phyloP scores from a whole-genome alignment of 1,139 yeast species.

The Kodamaea alishanica region DNA sequence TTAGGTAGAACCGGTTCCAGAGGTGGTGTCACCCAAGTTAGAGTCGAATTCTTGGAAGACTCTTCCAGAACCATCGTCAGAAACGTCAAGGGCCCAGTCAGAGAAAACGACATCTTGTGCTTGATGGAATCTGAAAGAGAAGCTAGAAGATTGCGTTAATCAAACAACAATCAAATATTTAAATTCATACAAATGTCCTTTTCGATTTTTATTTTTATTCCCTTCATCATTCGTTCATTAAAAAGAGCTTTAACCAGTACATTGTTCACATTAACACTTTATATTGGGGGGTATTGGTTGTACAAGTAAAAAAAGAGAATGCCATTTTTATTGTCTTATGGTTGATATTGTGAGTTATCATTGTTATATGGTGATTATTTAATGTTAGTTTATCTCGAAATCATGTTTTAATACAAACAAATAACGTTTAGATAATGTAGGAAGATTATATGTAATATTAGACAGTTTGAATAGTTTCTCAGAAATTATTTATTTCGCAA shows the following conservation, averaged over 20 bases:
- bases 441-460: not conserved
- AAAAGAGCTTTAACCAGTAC: no score
- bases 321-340: conserved; percentile 2
- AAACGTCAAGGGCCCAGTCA: conserved; percentile 99
- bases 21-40: conserved; percentile 99
- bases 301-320: not conserved
- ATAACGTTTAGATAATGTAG: conserved; percentile 1
- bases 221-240: no score
- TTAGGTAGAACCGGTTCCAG: conserved; percentile 99
- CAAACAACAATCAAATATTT: not conserved
- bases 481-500: no score
- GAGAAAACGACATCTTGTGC: conserved; percentile 98
- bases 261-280: conserved; percentile 3
- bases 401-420: conserved; percentile 13
- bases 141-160: conserved; percentile 73
- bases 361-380: no score
- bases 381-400: not conserved
- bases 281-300: conserved; percentile 1
- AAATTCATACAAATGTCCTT: no score
- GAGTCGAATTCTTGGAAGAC: conserved; percentile 99
- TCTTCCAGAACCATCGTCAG: conserved; percentile 98
- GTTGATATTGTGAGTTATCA: conserved; percentile 1
- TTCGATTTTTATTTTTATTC: no score
- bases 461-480: not conserved
- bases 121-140: conserved; percentile 99